Conservation (phyloP, 1,284 basidiomycete species). For the Amylostereum areolatum region DNA sequence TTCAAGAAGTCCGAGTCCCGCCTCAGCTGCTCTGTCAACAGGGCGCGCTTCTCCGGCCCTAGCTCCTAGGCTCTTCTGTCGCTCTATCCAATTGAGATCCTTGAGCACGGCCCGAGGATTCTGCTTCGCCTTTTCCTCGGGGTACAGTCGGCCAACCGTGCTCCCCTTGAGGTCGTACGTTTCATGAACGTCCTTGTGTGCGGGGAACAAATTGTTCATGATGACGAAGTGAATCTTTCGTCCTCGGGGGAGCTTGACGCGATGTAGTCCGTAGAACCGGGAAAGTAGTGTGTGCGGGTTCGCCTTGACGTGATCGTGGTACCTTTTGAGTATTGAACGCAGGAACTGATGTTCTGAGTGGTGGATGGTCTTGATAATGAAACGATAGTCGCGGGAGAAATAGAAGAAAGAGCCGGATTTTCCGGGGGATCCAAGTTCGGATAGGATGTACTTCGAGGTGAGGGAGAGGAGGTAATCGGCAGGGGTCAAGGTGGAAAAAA, state of each 20-base stretch:
- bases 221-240: slow-evolving; percentile 98
- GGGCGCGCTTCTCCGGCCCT: slow-evolving; percentile 89
- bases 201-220: slow-evolving; percentile 99
- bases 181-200: slow-evolving; percentile 96
- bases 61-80: slow-evolving; percentile 76
- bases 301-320: slow-evolving; percentile 81
- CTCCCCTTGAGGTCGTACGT: slow-evolving; percentile 97
- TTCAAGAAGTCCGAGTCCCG: slow-evolving; percentile 86
- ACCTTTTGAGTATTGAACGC: slow-evolving; percentile 77
- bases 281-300: slow-evolving; percentile 95
- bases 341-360: slow-evolving; percentile 95
- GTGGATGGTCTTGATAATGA: slow-evolving; percentile 99
- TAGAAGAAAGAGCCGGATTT: slow-evolving; percentile 99
- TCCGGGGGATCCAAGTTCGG: slow-evolving; percentile 96
- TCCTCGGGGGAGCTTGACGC: slow-evolving; percentile 92
- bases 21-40: slow-evolving; percentile 85
- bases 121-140: slow-evolving; percentile 75
- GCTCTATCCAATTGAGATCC: slow-evolving; percentile 94
- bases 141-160: slow-evolving; percentile 83
- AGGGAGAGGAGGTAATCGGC: slow-evolving; percentile 96
- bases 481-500: slow-evolving; percentile 92
- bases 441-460: slow-evolving; percentile 96
- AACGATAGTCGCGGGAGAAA: slow-evolving; percentile 97
- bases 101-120: slow-evolving; percentile 91
- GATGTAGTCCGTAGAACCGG: slow-evolving; percentile 94